A percentile compares a stretch with the other conserved stretches of the same genome.
phyloP scores from a whole-genome alignment of 2,329 filamentous ascomycete species.

The Penicillium decumbens region DNA sequence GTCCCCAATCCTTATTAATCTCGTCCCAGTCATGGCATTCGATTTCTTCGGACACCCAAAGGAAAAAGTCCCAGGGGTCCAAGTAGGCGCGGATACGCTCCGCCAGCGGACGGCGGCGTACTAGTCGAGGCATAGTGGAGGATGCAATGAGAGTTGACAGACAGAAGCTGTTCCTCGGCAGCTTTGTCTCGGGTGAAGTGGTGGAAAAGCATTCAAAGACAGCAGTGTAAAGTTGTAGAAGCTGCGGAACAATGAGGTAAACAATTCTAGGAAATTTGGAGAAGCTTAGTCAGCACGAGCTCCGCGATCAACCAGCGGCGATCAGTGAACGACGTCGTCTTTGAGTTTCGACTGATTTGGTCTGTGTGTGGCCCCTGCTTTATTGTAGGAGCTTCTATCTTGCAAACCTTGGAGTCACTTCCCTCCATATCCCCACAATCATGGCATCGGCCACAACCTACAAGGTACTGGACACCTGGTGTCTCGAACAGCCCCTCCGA shows the following conservation, averaged over 20 bases:
- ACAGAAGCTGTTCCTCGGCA: constrained; percentile 18
- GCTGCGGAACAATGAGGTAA: constrained; percentile 2
- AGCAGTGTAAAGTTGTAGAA: constrained; percentile 1
- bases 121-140: constrained; percentile 68
- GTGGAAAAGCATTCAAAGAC: constrained; percentile 9
- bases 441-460: constrained; percentile 59
- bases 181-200: constrained; percentile 10
- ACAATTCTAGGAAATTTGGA: constrained; percentile 2
- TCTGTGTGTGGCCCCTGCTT: neutral
- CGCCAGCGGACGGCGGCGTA: constrained; percentile 71
- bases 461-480: constrained; percentile 42
- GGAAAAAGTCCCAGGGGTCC: constrained; percentile 81
- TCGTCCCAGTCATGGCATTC: constrained; percentile 90
- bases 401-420: neutral
- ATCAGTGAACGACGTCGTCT: constrained; percentile 11
- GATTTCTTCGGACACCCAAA: constrained; percentile 89
- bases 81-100: constrained; percentile 77
- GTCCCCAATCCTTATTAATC: constrained; percentile 64
- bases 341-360: constrained; percentile 3
- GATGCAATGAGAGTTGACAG: neutral
- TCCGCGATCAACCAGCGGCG: constrained; percentile 21
- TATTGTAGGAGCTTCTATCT: neutral
- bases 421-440: constrained; percentile 11
- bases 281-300: constrained; percentile 19
- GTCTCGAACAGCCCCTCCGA: constrained; percentile 42